These are phyloP conservation scores for Colletotrichum godetiae DNA, from an alignment of 2,329 filamentous ascomycete species.

Conservation along the genomic window DNA sequence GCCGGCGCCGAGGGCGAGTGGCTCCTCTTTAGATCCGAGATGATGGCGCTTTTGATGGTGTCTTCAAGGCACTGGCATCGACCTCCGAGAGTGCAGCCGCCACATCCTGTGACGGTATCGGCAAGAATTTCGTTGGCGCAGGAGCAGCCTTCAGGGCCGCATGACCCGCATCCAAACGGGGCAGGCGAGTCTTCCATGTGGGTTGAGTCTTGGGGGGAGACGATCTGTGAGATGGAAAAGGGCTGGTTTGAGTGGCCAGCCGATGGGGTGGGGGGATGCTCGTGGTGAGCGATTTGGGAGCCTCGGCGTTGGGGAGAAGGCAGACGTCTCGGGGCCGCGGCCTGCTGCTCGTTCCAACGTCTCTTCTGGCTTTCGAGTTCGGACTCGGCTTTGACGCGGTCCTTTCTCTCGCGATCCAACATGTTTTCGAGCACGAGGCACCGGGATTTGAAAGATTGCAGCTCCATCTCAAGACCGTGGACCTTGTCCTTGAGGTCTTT, in stretches of 20 bases:
- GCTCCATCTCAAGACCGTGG: slow-evolving; percentile 69
- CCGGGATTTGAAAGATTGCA: slow-evolving; percentile 72
- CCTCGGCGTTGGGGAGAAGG: slow-evolving; percentile 33
- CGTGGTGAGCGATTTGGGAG: slow-evolving; percentile 29
- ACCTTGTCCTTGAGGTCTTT: slow-evolving; percentile 69
- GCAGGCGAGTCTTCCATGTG: slow-evolving; percentile 47
- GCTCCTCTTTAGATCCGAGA: slow-evolving; percentile 62
- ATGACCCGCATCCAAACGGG: slow-evolving; percentile 65
- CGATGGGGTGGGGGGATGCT: slow-evolving; percentile 41
- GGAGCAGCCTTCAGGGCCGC: slow-evolving; percentile 63
- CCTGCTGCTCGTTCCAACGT: slow-evolving; percentile 27
- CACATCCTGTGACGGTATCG: slow-evolving; percentile 69
- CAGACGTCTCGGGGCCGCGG: slow-evolving; percentile 38
- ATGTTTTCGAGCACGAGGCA: slow-evolving; percentile 73
- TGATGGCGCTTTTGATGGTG: slow-evolving; percentile 62
- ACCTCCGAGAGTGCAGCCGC: slow-evolving; percentile 71
- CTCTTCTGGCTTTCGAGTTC: slow-evolving; percentile 48
- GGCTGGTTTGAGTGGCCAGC: slow-evolving; percentile 51
- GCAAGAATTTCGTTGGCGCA: slow-evolving; percentile 70
- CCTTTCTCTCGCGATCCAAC: slow-evolving; percentile 68
- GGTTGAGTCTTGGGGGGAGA: slow-evolving; percentile 62
- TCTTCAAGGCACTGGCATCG: slow-evolving; percentile 74
- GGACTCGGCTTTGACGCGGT: slow-evolving; percentile 56
- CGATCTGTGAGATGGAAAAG: slow-evolving; percentile 68
- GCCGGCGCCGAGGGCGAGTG: slow-evolving; percentile 55